Evolutionary conservation across 495 filamentous ascomycete genomes (phyloP).

Genomic region (Neurospora sp.): DNA sequence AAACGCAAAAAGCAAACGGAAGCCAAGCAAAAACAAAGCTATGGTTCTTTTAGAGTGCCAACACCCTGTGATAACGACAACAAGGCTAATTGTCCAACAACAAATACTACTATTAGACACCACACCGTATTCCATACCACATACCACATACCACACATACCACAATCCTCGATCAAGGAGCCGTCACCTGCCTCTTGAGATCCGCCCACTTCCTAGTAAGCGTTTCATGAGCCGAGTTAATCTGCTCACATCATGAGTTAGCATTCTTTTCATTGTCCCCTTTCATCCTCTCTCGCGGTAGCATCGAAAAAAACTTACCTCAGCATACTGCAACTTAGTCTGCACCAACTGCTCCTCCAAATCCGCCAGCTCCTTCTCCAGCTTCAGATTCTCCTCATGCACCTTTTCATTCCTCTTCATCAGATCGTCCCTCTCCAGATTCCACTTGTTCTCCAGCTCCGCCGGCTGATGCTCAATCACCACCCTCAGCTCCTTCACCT

Average conservation of each 20-base stretch:
- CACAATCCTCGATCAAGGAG: constrained; percentile 10
- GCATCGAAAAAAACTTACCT: constrained; percentile 48
- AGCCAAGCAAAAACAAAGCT: neutral
- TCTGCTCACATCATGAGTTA: constrained; percentile 32
- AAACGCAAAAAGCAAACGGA: neutral
- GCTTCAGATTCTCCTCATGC: constrained; percentile 78
- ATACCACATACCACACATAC: neutral
- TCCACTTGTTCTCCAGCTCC: constrained; percentile 75
- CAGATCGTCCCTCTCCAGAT: constrained; percentile 80
- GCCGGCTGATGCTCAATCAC: constrained; percentile 82
- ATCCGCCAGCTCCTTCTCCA: constrained; percentile 86
- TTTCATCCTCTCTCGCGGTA: neutral
- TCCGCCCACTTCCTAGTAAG: constrained; percentile 74
- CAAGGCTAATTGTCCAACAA: neutral
- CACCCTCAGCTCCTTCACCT: constrained; percentile 70
- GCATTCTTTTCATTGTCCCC: constrained; percentile 8
- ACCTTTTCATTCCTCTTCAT: constrained; percentile 90
- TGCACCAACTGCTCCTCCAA: constrained; percentile 91
- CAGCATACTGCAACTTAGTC: constrained; percentile 90
- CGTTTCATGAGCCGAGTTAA: constrained; percentile 62
- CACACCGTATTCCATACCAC: neutral
- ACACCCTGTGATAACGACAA: neutral
- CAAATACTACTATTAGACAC: neutral
- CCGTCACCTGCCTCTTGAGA: constrained; percentile 48
- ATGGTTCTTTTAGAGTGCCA: neutral